phyloP scores from a whole-genome alignment of 768 basidiomycete genomes.

The Pisolithus tinctorius region DNA sequence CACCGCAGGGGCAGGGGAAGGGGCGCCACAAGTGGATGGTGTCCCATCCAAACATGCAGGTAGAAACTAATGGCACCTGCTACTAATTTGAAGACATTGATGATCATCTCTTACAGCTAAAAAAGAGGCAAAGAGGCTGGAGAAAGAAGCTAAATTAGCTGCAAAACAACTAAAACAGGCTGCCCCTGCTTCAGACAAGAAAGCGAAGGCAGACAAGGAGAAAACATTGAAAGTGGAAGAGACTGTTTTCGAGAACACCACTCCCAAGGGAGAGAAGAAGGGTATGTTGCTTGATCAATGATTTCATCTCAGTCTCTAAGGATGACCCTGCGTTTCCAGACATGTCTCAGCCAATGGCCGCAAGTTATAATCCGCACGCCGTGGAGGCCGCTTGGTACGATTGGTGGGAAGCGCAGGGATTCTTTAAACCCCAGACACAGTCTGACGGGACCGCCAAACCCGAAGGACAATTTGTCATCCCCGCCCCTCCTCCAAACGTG shows the following conservation, averaged over 20 bases:
- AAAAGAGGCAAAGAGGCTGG: constrained; percentile 77
- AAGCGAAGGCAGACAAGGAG: constrained; percentile 67
- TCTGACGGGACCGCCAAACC: constrained; percentile 51
- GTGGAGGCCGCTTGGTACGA: constrained; percentile 97
- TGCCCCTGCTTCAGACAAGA: constrained; percentile 51
- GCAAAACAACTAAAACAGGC: constrained; percentile 48
- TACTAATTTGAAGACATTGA: not conserved
- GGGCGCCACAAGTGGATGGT: constrained; percentile 1
- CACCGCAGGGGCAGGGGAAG: not conserved
- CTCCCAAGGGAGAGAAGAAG: constrained; percentile 90
- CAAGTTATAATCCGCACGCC: constrained; percentile 92
- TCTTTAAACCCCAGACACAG: constrained; percentile 72
- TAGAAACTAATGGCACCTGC: constrained; percentile 7
- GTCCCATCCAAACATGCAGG: constrained; percentile 36
- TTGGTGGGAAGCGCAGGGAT: constrained; percentile 92
- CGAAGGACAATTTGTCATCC: constrained; percentile 76
- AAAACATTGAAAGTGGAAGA: constrained; percentile 69
- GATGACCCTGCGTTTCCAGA: constrained; percentile 40
- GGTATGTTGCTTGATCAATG: constrained; percentile 37
- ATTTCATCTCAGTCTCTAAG: not conserved
- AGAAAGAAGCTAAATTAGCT: constrained; percentile 73
- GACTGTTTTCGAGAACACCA: constrained; percentile 78
- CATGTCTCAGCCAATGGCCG: constrained; percentile 78
- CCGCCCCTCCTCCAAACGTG: constrained; percentile 92
- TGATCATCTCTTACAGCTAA: constrained; percentile 43